Conservation (phyloP, 108 stramenopile genomes). For the Skeletonema tropicum region DNA sequence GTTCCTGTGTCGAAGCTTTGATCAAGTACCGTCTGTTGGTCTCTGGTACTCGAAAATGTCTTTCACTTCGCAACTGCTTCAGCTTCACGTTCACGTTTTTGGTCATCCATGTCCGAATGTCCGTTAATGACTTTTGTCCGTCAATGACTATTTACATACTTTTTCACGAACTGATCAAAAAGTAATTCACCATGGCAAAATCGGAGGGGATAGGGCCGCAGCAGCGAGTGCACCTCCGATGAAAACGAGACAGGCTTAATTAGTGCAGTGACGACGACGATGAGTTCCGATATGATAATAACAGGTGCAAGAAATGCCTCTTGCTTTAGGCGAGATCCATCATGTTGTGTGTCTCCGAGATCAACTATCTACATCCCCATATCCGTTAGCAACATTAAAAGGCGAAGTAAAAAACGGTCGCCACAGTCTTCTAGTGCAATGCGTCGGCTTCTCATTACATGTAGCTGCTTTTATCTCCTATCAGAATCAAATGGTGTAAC, state of each 20-base stretch:
- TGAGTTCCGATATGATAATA: neutral
- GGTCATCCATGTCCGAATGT: too few relatives aligned
- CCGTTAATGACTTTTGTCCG: too few relatives aligned
- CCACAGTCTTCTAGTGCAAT: neutral
- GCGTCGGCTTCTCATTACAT: neutral
- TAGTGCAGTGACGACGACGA: neutral
- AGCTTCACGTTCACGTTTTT: too few relatives aligned
- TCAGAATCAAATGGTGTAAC: constrained; percentile 4
- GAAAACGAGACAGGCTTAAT: neutral
- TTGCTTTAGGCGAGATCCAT: neutral
- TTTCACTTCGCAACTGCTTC: too few relatives aligned
- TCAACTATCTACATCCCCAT: neutral
- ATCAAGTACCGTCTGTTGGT: too few relatives aligned
- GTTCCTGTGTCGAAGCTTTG: too few relatives aligned
- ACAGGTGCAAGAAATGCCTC: neutral
- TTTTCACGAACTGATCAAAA: too few relatives aligned
- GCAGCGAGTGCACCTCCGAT: too few relatives aligned
- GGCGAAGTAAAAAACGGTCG: neutral
- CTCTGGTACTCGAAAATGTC: too few relatives aligned
- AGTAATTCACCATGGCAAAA: too few relatives aligned
- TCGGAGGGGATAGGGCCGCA: too few relatives aligned
- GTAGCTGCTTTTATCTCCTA: constrained; percentile 12
- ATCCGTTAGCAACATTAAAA: neutral
- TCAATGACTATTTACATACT: too few relatives aligned
- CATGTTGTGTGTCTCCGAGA: neutral